These are phyloP conservation scores for Cordyceps farinosa DNA, from an alignment of 2,329 filamentous ascomycete species.

Conservation along the genomic window DNA sequence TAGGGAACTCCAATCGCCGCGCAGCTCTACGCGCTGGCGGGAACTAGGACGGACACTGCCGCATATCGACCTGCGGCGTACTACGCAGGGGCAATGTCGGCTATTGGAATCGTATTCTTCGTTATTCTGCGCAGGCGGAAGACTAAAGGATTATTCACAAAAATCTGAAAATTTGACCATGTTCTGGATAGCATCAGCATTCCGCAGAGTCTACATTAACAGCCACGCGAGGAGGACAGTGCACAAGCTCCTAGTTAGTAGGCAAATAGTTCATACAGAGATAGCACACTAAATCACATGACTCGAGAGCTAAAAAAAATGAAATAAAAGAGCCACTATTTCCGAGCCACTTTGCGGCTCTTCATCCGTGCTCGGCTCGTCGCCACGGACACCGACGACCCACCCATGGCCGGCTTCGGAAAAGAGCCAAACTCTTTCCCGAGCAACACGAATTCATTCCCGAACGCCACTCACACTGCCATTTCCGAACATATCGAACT, in stretches of 20 bases:
- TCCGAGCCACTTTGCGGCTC: not conserved
- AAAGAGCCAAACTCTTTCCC: slow-evolving; percentile 16
- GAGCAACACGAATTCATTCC: not conserved
- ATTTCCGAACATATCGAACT: not conserved
- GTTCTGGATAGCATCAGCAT: not conserved
- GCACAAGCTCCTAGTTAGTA: too few species aligned
- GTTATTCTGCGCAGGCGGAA: not conserved
- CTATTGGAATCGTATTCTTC: slow-evolving; percentile 22
- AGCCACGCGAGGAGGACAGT: too few species aligned
- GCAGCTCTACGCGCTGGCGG: slow-evolving; percentile 25
- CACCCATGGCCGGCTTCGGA: slow-evolving; percentile 12
- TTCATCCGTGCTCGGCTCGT: not conserved
- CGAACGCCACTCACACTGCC: not conserved
- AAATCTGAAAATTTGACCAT: not conserved
- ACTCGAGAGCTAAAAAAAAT: not conserved
- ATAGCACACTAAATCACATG: not conserved
- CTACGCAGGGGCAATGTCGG: slow-evolving; percentile 27
- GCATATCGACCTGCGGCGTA: slow-evolving; percentile 27
- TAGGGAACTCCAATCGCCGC: slow-evolving; percentile 29
- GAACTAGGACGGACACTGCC: slow-evolving; percentile 19
- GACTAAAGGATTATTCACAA: slow-evolving; percentile 1
- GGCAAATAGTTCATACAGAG: not conserved
- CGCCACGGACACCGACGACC: not conserved
- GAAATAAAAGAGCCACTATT: not conserved
- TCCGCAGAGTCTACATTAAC: not conserved